Evolutionary conservation across 306 rosid species (phyloP).

Genomic region (Begonia masoniana): DNA sequence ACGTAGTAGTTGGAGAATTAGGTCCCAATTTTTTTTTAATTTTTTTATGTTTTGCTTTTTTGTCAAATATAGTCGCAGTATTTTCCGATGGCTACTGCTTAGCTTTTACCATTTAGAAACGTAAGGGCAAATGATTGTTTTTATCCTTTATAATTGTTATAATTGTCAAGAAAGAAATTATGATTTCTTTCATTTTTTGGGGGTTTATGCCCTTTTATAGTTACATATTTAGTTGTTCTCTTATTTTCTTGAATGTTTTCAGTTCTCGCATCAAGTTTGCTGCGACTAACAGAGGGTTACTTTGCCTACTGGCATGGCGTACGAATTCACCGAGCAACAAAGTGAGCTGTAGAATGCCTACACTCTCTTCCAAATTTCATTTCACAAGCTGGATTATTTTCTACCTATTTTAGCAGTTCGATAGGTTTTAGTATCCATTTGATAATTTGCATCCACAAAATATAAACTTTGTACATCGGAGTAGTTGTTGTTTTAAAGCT

Average conservation of each 20-base stretch:
- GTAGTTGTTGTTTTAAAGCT: not conserved
- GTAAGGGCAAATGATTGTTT: too few relatives aligned
- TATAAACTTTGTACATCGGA: not conserved
- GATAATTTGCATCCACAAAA: not conserved
- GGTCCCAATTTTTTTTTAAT: too few relatives aligned
- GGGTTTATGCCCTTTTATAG: not conserved
- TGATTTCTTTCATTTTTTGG: not conserved
- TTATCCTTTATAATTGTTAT: not conserved
- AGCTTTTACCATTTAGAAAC: too few relatives aligned
- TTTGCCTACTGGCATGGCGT: slow-evolving; percentile 35
- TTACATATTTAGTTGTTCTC: not conserved
- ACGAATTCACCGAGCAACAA: slow-evolving; percentile 58
- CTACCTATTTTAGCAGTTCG: not conserved
- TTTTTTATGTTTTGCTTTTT: too few relatives aligned
- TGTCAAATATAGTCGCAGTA: too few relatives aligned
- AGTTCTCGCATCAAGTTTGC: not conserved
- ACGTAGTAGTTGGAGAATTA: too few relatives aligned
- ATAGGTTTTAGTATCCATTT: not conserved
- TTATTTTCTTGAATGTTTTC: not conserved
- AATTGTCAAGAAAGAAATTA: not conserved
- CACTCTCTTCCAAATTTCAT: not conserved
- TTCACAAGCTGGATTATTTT: not conserved
- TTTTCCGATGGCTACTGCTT: too few relatives aligned
- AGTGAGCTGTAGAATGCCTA: slow-evolving; percentile 35
- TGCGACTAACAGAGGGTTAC: not conserved